Conservation (phyloP, 441 rosid genomes). For the Rhodomyrtus psidioides region DNA sequence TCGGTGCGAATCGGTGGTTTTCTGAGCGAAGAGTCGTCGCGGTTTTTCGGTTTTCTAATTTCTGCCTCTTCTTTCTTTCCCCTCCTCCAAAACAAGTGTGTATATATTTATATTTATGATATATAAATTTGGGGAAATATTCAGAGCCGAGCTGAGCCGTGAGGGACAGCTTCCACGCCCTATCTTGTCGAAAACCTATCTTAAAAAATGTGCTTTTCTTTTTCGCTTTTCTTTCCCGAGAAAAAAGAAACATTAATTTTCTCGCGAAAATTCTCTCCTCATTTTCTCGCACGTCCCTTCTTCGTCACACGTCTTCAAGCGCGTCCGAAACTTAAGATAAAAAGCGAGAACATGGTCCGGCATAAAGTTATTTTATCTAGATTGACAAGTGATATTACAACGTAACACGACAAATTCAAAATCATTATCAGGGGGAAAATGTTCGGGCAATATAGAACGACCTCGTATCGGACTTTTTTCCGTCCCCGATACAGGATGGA, state of each 20-base stretch:
- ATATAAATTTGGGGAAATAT: neutral
- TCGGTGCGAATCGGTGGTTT: neutral
- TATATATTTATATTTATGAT: too few species aligned
- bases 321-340: neutral
- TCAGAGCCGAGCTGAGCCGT: neutral
- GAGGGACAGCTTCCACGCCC: neutral
- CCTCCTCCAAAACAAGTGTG: too few species aligned
- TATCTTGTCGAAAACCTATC: neutral
- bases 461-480: accelerated
- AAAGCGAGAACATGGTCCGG: neutral
- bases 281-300: neutral
- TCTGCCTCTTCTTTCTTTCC: neutral
- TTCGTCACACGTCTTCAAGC: neutral
- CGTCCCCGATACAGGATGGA: accelerated
- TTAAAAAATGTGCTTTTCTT: too few species aligned
- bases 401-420: neutral
- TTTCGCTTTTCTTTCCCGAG: neutral
- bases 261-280: neutral
- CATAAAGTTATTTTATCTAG: neutral
- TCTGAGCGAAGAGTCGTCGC: neutral
- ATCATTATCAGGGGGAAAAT: accelerated
- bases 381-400: neutral
- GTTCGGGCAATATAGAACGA: accelerated
- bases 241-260: too few species aligned
- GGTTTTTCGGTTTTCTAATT: neutral